Conservation (phyloP, 1,139 yeast genomes). For the Geotrichum fermentans region DNA sequence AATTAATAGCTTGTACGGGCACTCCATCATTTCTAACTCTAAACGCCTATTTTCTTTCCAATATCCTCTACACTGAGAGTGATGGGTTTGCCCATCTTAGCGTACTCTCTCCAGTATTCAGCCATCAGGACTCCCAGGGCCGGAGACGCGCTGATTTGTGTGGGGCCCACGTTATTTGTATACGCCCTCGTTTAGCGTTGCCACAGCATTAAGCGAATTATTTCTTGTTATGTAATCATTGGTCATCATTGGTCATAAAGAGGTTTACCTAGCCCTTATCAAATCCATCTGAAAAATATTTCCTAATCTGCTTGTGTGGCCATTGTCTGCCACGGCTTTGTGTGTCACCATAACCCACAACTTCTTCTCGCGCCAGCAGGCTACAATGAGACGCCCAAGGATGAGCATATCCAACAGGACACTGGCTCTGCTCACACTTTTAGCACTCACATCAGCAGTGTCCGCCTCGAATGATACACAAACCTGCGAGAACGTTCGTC, state of each 20-base stretch:
- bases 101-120: too few relatives aligned
- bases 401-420: not conserved
- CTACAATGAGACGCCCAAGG: not conserved
- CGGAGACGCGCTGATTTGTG: too few relatives aligned
- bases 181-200: too few relatives aligned
- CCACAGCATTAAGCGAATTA: too few relatives aligned
- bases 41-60: too few relatives aligned
- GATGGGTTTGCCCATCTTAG: too few relatives aligned
- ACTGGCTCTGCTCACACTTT: not conserved
- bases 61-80: too few relatives aligned
- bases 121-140: too few relatives aligned
- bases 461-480: conserved; percentile 2
- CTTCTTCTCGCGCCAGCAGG: not conserved
- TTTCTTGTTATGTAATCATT: not conserved
- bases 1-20: too few relatives aligned
- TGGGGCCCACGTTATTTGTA: too few relatives aligned
- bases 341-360: not conserved
- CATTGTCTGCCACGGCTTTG: not conserved
- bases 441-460: conserved; percentile 1
- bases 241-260: not conserved
- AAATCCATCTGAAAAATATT: not conserved
- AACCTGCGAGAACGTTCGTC: conserved; percentile 24
- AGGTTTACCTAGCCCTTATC: conserved; percentile 10
- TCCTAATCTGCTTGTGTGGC: conserved; percentile 1
- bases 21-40: too few relatives aligned